A percentile compares a stretch with the other conserved stretches of the same genome.
These are phyloP conservation scores for Microthyrium microscopicum DNA, from an alignment of 2,329 filamentous ascomycete genomes.

Conservation along the genomic window DNA sequence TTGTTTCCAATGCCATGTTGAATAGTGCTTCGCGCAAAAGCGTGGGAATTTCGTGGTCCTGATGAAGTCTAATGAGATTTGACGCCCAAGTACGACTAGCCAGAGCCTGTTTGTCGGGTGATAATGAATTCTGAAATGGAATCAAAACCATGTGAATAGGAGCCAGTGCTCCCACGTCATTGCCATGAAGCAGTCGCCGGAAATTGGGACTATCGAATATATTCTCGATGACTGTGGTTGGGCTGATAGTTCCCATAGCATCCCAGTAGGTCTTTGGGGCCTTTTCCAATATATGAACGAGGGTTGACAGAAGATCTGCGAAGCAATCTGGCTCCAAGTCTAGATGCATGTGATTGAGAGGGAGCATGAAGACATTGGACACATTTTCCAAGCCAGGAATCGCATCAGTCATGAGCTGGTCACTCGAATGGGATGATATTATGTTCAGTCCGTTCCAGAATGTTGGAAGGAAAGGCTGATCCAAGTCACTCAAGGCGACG, in stretches of 20 bases:
- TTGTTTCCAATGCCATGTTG: too few species aligned
- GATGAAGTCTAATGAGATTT: conserved; percentile 53
- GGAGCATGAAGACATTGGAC: conserved; percentile 43
- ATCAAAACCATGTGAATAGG: conserved; percentile 60
- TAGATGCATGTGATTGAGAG: conserved; percentile 37
- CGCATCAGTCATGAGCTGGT: conserved; percentile 58
- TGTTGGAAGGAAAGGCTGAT: conserved; percentile 40
- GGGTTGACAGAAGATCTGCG: conserved; percentile 50
- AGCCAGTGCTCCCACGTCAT: conserved; percentile 31
- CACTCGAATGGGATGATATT: conserved; percentile 58
- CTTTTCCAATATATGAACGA: conserved; percentile 56
- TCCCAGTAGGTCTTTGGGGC: conserved; percentile 76
- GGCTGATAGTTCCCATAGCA: conserved; percentile 64
- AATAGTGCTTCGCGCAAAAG: conserved; percentile 22
- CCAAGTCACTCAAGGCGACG: conserved; percentile 38
- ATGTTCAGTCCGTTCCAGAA: conserved; percentile 68
- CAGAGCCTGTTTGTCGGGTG: conserved; percentile 57
- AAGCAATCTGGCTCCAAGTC: conserved; percentile 36
- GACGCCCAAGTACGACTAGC: conserved; percentile 65
- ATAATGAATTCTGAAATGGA: conserved; percentile 65
- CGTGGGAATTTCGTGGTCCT: conserved; percentile 23
- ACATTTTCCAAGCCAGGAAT: conserved; percentile 66
- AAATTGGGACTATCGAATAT: conserved; percentile 59
- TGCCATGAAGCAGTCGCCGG: conserved; percentile 35
- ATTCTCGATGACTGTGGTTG: conserved; percentile 66